These are phyloP conservation scores for Hypoxylon sp. DNA, from an alignment of 2,329 filamentous ascomycete genomes.

Conservation along the genomic window DNA sequence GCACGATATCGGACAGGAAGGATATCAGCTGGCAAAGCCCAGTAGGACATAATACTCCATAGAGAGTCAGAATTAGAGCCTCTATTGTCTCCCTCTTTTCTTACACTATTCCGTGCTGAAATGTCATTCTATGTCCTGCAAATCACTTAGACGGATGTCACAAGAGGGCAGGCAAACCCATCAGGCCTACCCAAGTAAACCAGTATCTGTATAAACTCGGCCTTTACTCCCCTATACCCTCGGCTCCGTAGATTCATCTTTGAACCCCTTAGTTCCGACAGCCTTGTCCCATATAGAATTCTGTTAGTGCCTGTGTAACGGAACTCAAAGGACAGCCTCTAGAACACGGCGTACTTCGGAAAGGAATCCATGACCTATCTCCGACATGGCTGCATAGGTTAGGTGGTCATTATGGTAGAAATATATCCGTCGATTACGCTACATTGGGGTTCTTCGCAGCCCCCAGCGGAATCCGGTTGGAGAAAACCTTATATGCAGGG, in stretches of 20 bases:
- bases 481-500: slow-evolving; percentile 11
- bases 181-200: neutral
- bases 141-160: neutral
- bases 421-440: neutral
- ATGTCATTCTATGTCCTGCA: neutral
- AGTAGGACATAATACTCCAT: neutral
- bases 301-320: neutral
- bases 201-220: neutral
- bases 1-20: neutral
- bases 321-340: neutral
- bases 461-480: slow-evolving; percentile 22
- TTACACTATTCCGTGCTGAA: neutral
- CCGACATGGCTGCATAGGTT: neutral
- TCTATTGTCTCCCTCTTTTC: neutral
- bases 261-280: neutral
- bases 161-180: neutral
- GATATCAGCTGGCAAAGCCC: neutral
- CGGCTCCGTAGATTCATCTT: neutral
- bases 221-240: neutral
- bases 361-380: neutral
- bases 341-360: neutral
- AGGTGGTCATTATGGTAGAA: neutral
- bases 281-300: neutral
- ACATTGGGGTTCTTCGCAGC: neutral
- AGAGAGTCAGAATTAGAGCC: slow-evolving; percentile 5